Base-by-base conservation (phyloP, 371 early-diverging fungal species). In the Rhizopus microsporus region DNA sequence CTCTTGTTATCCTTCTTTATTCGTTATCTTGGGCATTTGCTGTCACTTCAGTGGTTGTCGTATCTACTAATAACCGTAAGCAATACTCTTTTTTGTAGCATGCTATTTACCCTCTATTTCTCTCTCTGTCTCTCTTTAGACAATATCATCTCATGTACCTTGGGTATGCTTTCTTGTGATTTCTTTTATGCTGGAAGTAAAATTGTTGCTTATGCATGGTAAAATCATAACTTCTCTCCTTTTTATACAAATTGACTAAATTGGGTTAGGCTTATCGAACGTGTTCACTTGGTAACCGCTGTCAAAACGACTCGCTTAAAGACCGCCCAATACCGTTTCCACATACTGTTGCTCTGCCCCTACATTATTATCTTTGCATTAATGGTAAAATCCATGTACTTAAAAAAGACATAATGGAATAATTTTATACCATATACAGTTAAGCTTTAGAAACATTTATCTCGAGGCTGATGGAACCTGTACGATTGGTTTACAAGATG, bases 121-220 rank as follows among this genome's bases (percentile, higher is more conserved):
- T n/a, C n/a, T n/a, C n/a, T n/a, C n/a, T 34, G 12, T 16, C n/a
- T 40, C 45, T 8, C 2, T 30, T 3, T 51, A 77, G 76, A 71
- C 46, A 79, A 79, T 31, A 64, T 68, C 30, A 59, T 65, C 5
- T 79, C 80, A 15, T 79, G 80, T 44, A 71, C 76, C 8, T 51
- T 74, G 16, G 75, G 68, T 15, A 79, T 79, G 65, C 62, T 74
- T 38, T 62, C 76, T 16, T 79, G 80, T 57, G 77, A 76, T 51
- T 55, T 76, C 1, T 79, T 75, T 55, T 79, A 79, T 57, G 80
- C 80, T 50, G 80, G 74, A 13, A 79, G 74, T 63, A 79, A 79
- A 44, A 69, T 79, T 37, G 61, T 69, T 31, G 69, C 72, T 17
- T 79, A 78, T 55, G 75, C 75, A 16, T 78, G 78, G 77, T 62